Evolutionary conservation across 257 asterid genomes (phyloP), one percentile per base, ranked within the genome.

Genomic region (Rubia yunnanensis): DNA sequence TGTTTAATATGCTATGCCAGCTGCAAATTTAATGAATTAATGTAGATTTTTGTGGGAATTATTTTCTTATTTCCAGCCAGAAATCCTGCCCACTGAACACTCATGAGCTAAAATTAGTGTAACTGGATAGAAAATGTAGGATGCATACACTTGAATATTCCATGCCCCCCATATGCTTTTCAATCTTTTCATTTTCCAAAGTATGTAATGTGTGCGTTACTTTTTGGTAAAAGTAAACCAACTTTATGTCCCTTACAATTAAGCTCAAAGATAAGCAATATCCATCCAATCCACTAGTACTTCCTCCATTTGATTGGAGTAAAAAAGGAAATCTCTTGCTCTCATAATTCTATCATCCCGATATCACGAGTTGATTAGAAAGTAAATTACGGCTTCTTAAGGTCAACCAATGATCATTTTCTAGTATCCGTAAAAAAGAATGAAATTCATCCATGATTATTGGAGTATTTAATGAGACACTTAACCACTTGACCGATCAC

Each of bases 211-310:
- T 23, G 28, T 58, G 18, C 9, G 7, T 58, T 70, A 36, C 67
- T 69, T 76, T 62, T 67, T 38, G 70, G 60, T 61, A 18, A 88
- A 86, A 83, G 84, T 64, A 64, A 63, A 60, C 36, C 70, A 69
- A 80, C 88, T 84, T 84, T 86, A 79, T 81, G 88, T 78, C 50
- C 17, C 72, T 69, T 73, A 63, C 70, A 86, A 71, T 77, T 69
- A 61, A 70, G 61, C 80, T 61, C 44, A 53, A 34, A 60, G 44
- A 48, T 60, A 62, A 67, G 75, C 9, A 66, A 65, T 15, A 50
- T n/a, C 57, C 27, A 50, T 72, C 58, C 71, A 68, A 63, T 57
- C n/a, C 49, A 14, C n/a, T 38, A 32, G 36, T n/a, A n/a, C n/a
- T n/a, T n/a, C n/a, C n/a, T n/a, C n/a, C n/a, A n/a, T n/a, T n/a